Base-by-base conservation (phyloP, 148 eudicot species). In the Hydrangea macrophylla region DNA sequence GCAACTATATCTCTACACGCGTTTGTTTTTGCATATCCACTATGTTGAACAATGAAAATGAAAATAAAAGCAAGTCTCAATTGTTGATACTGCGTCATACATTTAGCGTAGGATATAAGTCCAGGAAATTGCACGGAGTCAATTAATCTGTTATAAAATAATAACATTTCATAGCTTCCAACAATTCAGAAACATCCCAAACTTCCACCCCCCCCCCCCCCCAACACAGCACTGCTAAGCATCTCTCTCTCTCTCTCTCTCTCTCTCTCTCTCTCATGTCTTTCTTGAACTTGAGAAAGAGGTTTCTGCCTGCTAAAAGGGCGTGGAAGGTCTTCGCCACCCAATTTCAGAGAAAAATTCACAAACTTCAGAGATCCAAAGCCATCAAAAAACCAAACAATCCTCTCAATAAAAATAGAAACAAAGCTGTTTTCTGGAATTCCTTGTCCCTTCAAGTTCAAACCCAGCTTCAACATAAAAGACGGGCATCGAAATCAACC, bases 251-350 rank as follows among this genome's bases (percentile, higher is more conserved):
- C 53, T 65, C 40, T 31, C 42, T 31, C 30, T 32, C 44, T 24
- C 56, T 66, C 23, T 53, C 60, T 50, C 42, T 45, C 26, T 56
- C 27, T 23, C 48, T 42, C 62, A 79, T 81, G 80, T 63, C 70
- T 59, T 79, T 27, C 53, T 62, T 76, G 76, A 80, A 59, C 7
- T 32, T 78, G 56, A 65, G 64, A n/a, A 66, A 55, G 68, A 71
- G 60, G 55, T 65, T 77, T 24, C 17, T 44, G 27, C 73, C 71
- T 2, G 68, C 62, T 22, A 67, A 40, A 50, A 74, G 67, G 56
- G 68, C 48, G 12, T 81, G 81, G 81, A 78, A 73, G 64, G 59
- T 64, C 11, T 58, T 78, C 48, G 75, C 71, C 60, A 67, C 12
- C 67, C 76, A 65, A 33, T 12, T 82, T 1, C 67, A 75, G 23